Percentiles rank a stretch among this genome's conserved stretches.
Evolutionary conservation across 495 filamentous ascomycete species (phyloP).

Genomic region (Trichoderma gamsii): DNA sequence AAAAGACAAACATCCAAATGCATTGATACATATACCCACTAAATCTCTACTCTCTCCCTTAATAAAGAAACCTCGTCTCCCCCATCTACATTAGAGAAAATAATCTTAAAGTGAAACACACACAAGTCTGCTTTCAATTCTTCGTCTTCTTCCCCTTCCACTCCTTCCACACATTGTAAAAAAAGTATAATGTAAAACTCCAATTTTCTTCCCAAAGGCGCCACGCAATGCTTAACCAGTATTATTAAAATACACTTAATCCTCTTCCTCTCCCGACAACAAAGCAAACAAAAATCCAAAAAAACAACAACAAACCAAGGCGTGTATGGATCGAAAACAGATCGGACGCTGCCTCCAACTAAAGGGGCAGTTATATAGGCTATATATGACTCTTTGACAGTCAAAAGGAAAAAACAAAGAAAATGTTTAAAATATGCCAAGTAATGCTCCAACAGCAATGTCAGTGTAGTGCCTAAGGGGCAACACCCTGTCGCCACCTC

Average conservation of each 20-base stretch:
- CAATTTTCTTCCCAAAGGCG: neutral
- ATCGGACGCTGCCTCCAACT: neutral
- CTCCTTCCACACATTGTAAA: neutral
- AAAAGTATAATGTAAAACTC: neutral
- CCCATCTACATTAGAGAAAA: no score
- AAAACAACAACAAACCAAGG: neutral
- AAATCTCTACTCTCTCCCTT: neutral
- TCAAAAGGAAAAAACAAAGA: neutral
- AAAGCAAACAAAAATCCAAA: neutral
- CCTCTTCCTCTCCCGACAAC: neutral
- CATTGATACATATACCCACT: neutral
- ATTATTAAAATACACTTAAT: neutral
- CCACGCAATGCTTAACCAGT: constrained; percentile 7
- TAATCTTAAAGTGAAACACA: no score
- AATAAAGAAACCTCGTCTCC: neutral
- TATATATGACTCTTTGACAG: no score
- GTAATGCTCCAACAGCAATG: no score
- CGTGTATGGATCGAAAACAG: neutral
- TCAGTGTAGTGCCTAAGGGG: constrained; percentile 33
- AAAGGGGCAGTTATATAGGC: no score
- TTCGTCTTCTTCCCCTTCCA: neutral
- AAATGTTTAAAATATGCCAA: neutral
- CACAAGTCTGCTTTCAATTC: no score
- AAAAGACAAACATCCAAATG: neutral
- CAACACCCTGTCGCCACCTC: constrained; percentile 80